phyloP scores from a whole-genome alignment of 2,329 filamentous ascomycete genomes.

The Hymenoscyphus occultus region DNA sequence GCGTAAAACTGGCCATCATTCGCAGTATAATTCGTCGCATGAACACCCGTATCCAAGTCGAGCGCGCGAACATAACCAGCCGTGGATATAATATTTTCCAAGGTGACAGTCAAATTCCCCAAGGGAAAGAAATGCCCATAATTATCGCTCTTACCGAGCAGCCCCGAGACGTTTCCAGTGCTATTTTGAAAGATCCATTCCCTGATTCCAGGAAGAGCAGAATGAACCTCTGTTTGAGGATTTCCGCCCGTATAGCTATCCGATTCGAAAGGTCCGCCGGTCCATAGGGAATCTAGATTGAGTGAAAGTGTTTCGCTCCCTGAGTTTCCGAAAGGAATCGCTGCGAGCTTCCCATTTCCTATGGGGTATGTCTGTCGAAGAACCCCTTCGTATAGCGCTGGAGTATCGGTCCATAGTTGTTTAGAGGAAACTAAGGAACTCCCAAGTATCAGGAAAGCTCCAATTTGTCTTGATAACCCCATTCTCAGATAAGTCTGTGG shows the following conservation, averaged over 20 bases:
- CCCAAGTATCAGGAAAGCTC: not conserved
- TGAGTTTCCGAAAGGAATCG: conserved; percentile 44
- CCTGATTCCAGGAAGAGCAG: conserved; percentile 43
- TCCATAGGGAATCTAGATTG: conserved; percentile 51
- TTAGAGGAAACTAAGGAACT: not conserved
- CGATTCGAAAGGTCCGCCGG: conserved; percentile 47
- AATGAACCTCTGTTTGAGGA: conserved; percentile 37
- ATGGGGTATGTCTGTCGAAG: conserved; percentile 44
- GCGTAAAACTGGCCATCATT: conserved; percentile 34
- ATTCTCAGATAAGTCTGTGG: too few relatives aligned
- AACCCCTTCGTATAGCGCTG: conserved; percentile 23
- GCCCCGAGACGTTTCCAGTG: conserved; percentile 42
- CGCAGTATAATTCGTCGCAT: conserved; percentile 38
- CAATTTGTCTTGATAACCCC: not conserved
- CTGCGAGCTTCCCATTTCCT: conserved; percentile 49
- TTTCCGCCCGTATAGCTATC: conserved; percentile 46
- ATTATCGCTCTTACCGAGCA: conserved; percentile 41
- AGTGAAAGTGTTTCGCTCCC: conserved; percentile 43
- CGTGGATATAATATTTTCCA: conserved; percentile 36
- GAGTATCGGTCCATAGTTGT: conserved; percentile 21
- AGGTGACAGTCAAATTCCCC: conserved; percentile 44
- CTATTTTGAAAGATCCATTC: conserved; percentile 48
- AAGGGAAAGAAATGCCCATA: conserved; percentile 49
- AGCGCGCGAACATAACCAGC: conserved; percentile 42
- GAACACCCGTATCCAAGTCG: conserved; percentile 44